Percentiles rank a stretch among this genome's conserved stretches.
Conservation (phyloP, 2,329 filamentous ascomycete genomes). For the Mycosphaerella sp. region DNA sequence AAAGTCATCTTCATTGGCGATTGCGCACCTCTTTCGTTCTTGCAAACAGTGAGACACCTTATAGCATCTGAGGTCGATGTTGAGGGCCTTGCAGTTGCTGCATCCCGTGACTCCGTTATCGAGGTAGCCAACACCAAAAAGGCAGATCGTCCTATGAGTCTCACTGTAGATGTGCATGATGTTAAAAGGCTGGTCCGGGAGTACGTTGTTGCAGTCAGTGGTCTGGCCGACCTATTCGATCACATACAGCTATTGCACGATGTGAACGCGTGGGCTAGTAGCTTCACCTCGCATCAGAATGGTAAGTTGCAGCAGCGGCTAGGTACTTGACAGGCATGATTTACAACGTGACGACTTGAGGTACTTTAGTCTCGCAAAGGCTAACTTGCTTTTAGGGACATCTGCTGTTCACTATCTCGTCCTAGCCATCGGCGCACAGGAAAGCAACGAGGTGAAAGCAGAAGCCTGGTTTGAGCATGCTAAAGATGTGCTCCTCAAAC, state of each 20-base stretch:
- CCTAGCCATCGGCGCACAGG: conserved; percentile 46
- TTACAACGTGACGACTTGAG: too few relatives aligned
- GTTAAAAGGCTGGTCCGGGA: conserved; percentile 39
- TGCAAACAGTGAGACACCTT: conserved; percentile 49
- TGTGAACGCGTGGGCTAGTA: conserved; percentile 27
- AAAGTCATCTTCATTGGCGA: conserved; percentile 52
- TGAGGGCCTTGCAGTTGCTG: conserved; percentile 23
- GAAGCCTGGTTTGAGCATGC: conserved; percentile 46
- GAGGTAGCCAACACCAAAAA: conserved; percentile 15
- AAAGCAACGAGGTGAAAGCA: conserved; percentile 38
- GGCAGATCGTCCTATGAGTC: neutral
- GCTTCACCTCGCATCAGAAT: conserved; percentile 19
- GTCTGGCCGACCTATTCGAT: conserved; percentile 46
- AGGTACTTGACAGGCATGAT: too few relatives aligned
- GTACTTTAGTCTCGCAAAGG: neutral
- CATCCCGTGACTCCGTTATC: conserved; percentile 22
- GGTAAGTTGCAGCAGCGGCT: conserved; percentile 28
- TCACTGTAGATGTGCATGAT: conserved; percentile 35
- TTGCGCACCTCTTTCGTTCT: conserved; percentile 48
- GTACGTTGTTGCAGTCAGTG: conserved; percentile 44
- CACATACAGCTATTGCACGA: conserved; percentile 31
- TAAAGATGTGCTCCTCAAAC: conserved; percentile 40
- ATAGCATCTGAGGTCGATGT: conserved; percentile 43
- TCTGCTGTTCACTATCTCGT: conserved; percentile 48
- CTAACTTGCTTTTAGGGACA: conserved; percentile 17